These are phyloP conservation scores for Pachyrhizus erosus DNA, from an alignment of 306 rosid genomes.

Conservation along the genomic window DNA sequence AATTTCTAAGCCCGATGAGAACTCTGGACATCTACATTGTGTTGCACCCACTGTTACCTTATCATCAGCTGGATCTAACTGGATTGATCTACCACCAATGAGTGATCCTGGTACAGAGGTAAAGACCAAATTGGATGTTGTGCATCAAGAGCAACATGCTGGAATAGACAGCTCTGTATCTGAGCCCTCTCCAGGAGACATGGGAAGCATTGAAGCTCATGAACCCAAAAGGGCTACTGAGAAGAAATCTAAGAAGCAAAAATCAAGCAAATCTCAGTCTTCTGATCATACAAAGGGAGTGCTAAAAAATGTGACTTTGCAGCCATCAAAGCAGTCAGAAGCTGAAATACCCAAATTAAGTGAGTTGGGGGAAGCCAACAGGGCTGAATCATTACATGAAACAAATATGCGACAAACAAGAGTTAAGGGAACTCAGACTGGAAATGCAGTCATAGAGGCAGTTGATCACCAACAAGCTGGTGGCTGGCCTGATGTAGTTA, in stretches of 20 bases:
- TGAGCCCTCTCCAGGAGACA: slow-evolving; percentile 48
- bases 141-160: slow-evolving; percentile 51
- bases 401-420: slow-evolving; percentile 42
- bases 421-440: slow-evolving; percentile 41
- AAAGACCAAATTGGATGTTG: slow-evolving; percentile 46
- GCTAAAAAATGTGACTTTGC: slow-evolving; percentile 48
- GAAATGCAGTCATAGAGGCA: slow-evolving; percentile 24
- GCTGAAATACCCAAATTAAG: slow-evolving; percentile 45
- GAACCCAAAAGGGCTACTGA: slow-evolving; percentile 77
- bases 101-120: slow-evolving; percentile 40
- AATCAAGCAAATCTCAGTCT: slow-evolving; percentile 65
- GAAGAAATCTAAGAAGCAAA: slow-evolving; percentile 92
- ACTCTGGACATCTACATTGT: slow-evolving; percentile 39
- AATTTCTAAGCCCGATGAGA: slow-evolving; percentile 43
- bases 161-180: slow-evolving; percentile 48
- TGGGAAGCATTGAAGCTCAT: slow-evolving; percentile 54
- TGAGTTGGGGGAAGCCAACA: slow-evolving; percentile 49
- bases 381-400: slow-evolving; percentile 43
- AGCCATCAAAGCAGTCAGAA: slow-evolving; percentile 64
- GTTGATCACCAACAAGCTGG: slow-evolving; percentile 48
- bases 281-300: slow-evolving; percentile 71
- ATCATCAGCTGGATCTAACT: slow-evolving; percentile 43
- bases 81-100: slow-evolving; percentile 44
- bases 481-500: slow-evolving; percentile 43
- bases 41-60: slow-evolving; percentile 37